These are phyloP conservation scores for Arachis hypogaea DNA, from an alignment of 306 rosid species.

Conservation along the genomic window DNA sequence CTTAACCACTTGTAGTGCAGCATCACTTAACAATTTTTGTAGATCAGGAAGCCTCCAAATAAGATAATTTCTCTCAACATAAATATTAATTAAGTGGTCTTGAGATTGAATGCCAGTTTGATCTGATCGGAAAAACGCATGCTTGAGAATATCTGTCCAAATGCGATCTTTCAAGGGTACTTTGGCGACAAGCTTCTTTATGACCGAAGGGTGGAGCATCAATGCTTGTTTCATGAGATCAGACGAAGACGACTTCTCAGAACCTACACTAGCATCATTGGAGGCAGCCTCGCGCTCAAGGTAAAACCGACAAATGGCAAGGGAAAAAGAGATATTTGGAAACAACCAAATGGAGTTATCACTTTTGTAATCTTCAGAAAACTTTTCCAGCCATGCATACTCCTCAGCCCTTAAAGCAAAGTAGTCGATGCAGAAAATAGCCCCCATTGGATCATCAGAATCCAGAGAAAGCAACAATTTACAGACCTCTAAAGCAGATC, in stretches of 20 bases:
- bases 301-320: conserved; percentile 79
- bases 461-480: conserved; percentile 88
- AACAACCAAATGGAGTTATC: conserved; percentile 85
- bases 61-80: conserved; percentile 81
- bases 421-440: conserved; percentile 86
- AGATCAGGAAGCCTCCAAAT: conserved; percentile 94
- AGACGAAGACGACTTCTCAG: conserved; percentile 60
- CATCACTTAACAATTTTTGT: conserved; percentile 69
- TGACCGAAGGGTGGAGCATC: conserved; percentile 91
- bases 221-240: conserved; percentile 97
- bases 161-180: conserved; percentile 86
- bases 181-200: conserved; percentile 78
- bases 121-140: conserved; percentile 71
- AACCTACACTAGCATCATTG: conserved; percentile 41
- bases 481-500: conserved; percentile 96
- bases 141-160: conserved; percentile 68
- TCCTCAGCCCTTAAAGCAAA: conserved; percentile 87
- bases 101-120: conserved; percentile 68
- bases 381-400: conserved; percentile 87
- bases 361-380: conserved; percentile 80
- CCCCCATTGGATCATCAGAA: conserved; percentile 93
- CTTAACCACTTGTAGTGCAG: conserved; percentile 71
- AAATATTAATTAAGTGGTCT: conserved; percentile 87
- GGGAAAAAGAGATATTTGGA: conserved; percentile 94
- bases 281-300: conserved; percentile 61